Evolutionary conservation across 495 filamentous ascomycete genomes (phyloP).

Genomic region (Chlorociboria aeruginascens): DNA sequence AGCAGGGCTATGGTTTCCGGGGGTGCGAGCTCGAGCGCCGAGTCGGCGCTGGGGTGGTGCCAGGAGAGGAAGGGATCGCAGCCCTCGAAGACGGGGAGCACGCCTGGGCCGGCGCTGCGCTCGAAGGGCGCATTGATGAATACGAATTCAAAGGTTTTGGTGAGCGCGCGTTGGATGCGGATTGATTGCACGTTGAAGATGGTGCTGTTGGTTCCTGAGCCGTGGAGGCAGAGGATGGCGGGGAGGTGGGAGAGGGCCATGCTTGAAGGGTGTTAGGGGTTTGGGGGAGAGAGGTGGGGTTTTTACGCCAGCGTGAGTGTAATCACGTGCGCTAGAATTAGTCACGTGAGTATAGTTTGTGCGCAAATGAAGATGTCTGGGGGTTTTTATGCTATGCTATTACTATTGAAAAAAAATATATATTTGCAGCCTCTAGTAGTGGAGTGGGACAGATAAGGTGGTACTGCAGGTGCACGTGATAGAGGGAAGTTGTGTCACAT

Average conservation of each 20-base stretch:
- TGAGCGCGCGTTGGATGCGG: conserved; percentile 20
- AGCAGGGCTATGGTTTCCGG: conserved; percentile 5
- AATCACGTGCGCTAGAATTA: too few species aligned
- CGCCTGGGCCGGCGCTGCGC: conserved; percentile 22
- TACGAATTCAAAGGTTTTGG: conserved; percentile 20
- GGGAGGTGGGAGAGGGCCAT: conserved; percentile 7
- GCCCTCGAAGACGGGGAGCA: conserved; percentile 25
- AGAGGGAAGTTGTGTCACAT: too few species aligned
- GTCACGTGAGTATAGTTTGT: too few species aligned
- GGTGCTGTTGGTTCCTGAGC: conserved; percentile 43
- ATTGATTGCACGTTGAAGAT: conserved; percentile 50
- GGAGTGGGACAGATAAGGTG: too few species aligned
- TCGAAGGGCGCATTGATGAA: conserved; percentile 23
- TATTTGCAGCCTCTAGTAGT: too few species aligned
- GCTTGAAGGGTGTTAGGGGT: too few species aligned
- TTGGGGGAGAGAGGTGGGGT: too few species aligned
- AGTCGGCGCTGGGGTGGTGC: neutral
- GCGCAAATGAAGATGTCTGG: too few species aligned
- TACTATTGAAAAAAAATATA: too few species aligned
- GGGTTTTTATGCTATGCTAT: too few species aligned
- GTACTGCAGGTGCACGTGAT: too few species aligned
- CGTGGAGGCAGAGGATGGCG: conserved; percentile 49
- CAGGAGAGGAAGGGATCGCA: conserved; percentile 23
- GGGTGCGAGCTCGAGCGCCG: neutral
- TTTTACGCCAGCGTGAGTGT: too few species aligned